Percentiles rank a stretch among this genome's conserved stretches.
Conservation (phyloP, 2,329 filamentous ascomycete species). For the Cryoendolithus antarcticus region DNA sequence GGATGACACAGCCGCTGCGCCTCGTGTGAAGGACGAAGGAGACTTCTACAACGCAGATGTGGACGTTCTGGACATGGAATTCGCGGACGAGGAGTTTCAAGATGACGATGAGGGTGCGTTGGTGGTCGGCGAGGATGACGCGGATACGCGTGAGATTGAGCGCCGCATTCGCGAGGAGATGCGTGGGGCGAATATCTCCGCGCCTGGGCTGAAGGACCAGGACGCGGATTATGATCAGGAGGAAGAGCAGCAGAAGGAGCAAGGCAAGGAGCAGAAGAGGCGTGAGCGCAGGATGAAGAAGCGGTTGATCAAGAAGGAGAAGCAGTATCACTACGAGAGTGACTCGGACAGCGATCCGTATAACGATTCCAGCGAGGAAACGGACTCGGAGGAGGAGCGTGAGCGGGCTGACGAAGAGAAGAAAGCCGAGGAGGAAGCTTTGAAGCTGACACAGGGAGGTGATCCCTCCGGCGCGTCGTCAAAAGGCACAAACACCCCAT, state of each 20-base stretch:
- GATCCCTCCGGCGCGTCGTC: conserved; percentile 47
- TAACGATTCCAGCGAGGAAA: conserved; percentile 38
- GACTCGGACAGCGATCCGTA: conserved; percentile 41
- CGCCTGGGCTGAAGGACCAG: conserved; percentile 36
- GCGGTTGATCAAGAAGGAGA: conserved; percentile 70
- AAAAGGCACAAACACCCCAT: conserved; percentile 60
- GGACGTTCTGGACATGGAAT: conserved; percentile 54
- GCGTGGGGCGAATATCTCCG: conserved; percentile 73
- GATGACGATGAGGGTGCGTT: conserved; percentile 64
- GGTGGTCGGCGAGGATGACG: conserved; percentile 73
- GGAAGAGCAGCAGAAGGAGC: conserved; percentile 51
- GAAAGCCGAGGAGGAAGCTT: conserved; percentile 41
- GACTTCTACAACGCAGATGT: conserved; percentile 42
- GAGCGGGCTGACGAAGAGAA: conserved; percentile 46
- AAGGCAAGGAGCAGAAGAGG: conserved; percentile 57
- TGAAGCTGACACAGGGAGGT: conserved; percentile 34
- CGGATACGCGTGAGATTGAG: conserved; percentile 51
- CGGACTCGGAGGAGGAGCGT: conserved; percentile 53
- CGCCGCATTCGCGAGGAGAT: conserved; percentile 62
- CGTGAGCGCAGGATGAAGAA: conserved; percentile 69
- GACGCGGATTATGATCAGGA: conserved; percentile 48
- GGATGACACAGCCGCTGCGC: conserved; percentile 23
- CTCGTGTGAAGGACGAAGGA: conserved; percentile 25
- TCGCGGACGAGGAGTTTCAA: conserved; percentile 65
- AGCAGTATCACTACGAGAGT: conserved; percentile 73